These are phyloP conservation scores for Rhynchosporium graminicola DNA, from an alignment of 2,329 filamentous ascomycete genomes.

Conservation along the genomic window DNA sequence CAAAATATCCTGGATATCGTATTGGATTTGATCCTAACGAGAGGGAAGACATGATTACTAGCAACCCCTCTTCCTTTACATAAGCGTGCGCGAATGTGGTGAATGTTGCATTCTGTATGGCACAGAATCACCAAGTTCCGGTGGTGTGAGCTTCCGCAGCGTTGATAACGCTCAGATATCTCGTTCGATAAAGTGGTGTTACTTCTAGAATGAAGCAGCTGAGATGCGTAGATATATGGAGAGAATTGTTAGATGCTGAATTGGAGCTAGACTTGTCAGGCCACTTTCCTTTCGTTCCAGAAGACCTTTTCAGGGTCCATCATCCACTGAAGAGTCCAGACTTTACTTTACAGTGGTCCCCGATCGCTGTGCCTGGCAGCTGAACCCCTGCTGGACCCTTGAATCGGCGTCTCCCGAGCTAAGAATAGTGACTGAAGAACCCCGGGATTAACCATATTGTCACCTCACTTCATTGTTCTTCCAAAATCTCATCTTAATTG, in stretches of 20 bases:
- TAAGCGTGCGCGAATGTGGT: not conserved
- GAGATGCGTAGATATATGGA: not conserved
- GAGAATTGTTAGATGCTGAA: slow-evolving; percentile 5
- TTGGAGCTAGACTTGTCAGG: not conserved
- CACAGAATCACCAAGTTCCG: not conserved
- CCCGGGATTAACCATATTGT: not conserved
- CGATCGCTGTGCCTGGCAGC: slow-evolving; percentile 3
- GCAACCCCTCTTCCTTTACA: not conserved
- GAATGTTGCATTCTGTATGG: not conserved
- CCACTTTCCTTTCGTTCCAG: slow-evolving; percentile 8
- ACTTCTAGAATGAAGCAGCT: not conserved
- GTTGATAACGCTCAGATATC: not conserved
- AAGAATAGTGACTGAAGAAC: too few species aligned
- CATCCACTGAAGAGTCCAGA: not conserved
- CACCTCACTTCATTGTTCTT: slow-evolving; percentile 2
- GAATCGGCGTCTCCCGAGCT: not conserved
- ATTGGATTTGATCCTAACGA: slow-evolving; percentile 11
- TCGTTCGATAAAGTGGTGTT: slow-evolving; percentile 2
- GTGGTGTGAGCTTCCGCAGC: not conserved
- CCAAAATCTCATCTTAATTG: not conserved
- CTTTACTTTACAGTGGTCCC: not conserved
- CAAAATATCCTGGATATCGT: slow-evolving; percentile 10
- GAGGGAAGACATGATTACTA: slow-evolving; percentile 1
- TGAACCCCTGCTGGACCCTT: not conserved
- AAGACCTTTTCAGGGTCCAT: too few species aligned